Conservation (phyloP, 1,284 basidiomycete genomes). For the Microbotryum lychnidis-dioicae region DNA sequence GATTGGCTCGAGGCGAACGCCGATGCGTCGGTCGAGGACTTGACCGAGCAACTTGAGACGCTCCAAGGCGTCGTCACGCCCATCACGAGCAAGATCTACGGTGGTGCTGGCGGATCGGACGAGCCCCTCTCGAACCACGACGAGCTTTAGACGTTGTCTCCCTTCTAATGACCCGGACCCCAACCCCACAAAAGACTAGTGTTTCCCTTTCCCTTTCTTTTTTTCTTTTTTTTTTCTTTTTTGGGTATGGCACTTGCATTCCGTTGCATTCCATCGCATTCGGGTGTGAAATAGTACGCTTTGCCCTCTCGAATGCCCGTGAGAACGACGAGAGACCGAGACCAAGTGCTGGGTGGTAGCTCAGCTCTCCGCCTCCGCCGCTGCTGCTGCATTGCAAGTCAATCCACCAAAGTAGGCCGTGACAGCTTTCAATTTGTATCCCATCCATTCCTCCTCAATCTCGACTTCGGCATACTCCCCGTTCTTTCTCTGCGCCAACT, state of each 20-base stretch:
- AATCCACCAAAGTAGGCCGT: constrained; percentile 46
- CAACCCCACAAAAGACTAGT: too few relatives aligned
- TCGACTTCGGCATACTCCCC: constrained; percentile 53
- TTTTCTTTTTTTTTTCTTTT: too few relatives aligned
- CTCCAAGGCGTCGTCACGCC: constrained; percentile 56
- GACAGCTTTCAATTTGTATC: constrained; percentile 62
- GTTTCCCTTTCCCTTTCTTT: too few relatives aligned
- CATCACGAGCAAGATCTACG: constrained; percentile 35
- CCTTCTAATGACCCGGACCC: too few relatives aligned
- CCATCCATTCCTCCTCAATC: constrained; percentile 84
- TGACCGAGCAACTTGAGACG: constrained; percentile 74
- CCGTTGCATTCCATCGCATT: too few relatives aligned
- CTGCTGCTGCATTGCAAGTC: too few relatives aligned
- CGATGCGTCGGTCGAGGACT: constrained; percentile 69
- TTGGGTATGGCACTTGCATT: too few relatives aligned
- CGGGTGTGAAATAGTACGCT: too few relatives aligned
- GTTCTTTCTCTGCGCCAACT: constrained; percentile 40
- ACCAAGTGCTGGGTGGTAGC: too few relatives aligned
- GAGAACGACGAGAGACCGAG: too few relatives aligned
- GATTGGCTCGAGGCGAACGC: constrained; percentile 84
- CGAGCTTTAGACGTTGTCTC: constrained; percentile 11
- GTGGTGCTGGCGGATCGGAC: constrained; percentile 5
- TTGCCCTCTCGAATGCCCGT: too few relatives aligned
- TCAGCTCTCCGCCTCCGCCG: neutral
- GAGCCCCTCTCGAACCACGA: constrained; percentile 20